Percentiles rank a stretch among this genome's conserved stretches.
Evolutionary conservation across 192 early-diverging fungal genomes (phyloP).

Genomic region (Lunasporangiospora selenospora): DNA sequence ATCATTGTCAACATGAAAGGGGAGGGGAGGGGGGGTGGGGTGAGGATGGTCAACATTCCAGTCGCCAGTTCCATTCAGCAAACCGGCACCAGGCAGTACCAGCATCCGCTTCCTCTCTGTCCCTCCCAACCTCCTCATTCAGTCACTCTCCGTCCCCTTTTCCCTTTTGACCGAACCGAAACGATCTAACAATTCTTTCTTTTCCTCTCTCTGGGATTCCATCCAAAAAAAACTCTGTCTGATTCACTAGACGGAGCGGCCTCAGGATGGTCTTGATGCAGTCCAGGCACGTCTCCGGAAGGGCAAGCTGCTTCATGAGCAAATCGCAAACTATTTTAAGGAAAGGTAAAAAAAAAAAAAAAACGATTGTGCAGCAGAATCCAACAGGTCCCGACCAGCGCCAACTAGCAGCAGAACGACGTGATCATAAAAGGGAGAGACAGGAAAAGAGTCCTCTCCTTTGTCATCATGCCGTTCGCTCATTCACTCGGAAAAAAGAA

Average conservation of each 20-base stretch:
- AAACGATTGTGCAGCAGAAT: too few relatives aligned
- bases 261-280: slow-evolving; percentile 57
- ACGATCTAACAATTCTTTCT: neutral
- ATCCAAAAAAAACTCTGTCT: neutral
- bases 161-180: neutral
- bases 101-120: neutral
- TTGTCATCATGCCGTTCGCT: too few relatives aligned
- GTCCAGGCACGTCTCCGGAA: slow-evolving; percentile 55
- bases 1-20: too few relatives aligned
- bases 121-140: neutral
- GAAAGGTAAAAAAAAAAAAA: slow-evolving; percentile 64
- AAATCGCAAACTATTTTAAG: slow-evolving; percentile 61
- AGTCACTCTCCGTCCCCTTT: neutral
- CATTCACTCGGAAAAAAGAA: too few relatives aligned
- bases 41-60: neutral
- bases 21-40: too few relatives aligned
- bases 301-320: slow-evolving; percentile 53
- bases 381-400: too few relatives aligned
- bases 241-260: slow-evolving; percentile 45
- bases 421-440: too few relatives aligned
- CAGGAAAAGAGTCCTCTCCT: too few relatives aligned
- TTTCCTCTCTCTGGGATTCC: neutral
- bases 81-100: neutral
- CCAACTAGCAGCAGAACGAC: too few relatives aligned
- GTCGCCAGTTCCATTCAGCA: neutral